phyloP scores from a whole-genome alignment of 164 flowering plant genomes.

The Stephania japonica region DNA sequence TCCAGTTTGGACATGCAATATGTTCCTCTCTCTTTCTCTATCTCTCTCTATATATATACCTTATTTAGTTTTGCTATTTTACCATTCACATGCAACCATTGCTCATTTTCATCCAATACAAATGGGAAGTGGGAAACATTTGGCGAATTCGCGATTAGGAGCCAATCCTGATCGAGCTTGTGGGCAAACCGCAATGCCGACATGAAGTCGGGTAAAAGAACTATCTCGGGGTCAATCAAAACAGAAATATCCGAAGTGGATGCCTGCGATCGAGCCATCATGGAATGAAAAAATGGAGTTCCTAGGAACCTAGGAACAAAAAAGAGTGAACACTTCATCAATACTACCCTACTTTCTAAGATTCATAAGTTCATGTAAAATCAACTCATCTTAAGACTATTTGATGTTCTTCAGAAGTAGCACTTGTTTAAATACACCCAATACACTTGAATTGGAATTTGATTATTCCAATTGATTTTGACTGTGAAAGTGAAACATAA shows the following conservation, averaged over 20 bases:
- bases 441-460: too few relatives aligned
- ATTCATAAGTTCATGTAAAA: background rate
- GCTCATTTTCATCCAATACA: slow-evolving; percentile 43
- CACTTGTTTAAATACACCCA: too few relatives aligned
- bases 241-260: slow-evolving; percentile 63
- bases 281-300: slow-evolving; percentile 90
- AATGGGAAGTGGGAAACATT: slow-evolving; percentile 52
- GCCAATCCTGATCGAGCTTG: slow-evolving; percentile 75
- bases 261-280: slow-evolving; percentile 65
- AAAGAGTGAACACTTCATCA: background rate
- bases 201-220: slow-evolving; percentile 65
- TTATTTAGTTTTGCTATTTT: slow-evolving; percentile 29
- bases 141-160: slow-evolving; percentile 53
- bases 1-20: slow-evolving; percentile 28
- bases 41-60: slow-evolving; percentile 33
- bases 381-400: background rate
- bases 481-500: too few relatives aligned
- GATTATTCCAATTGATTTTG: too few relatives aligned
- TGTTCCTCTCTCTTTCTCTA: slow-evolving; percentile 19
- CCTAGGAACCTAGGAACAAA: slow-evolving; percentile 62
- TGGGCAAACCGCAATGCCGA: slow-evolving; percentile 48
- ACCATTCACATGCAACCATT: slow-evolving; percentile 52
- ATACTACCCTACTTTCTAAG: too few relatives aligned
- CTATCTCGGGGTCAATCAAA: slow-evolving; percentile 56
- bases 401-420: background rate